phyloP scores from a whole-genome alignment of 148 eudicot genomes.

The Rhododendron williamsianum region DNA sequence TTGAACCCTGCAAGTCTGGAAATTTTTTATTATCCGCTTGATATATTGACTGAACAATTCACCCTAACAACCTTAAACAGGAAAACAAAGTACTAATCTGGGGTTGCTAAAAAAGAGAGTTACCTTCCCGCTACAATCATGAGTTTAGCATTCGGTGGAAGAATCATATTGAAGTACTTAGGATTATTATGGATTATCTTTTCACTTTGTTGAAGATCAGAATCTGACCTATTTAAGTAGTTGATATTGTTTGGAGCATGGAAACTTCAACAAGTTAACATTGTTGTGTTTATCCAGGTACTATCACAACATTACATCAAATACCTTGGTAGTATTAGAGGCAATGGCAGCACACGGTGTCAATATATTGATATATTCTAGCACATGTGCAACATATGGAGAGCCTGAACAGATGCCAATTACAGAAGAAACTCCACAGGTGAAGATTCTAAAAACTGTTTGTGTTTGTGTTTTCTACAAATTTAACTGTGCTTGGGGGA shows the following conservation, averaged over 20 bases:
- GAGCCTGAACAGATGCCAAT: conserved; percentile 98
- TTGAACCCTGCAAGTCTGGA: neutral
- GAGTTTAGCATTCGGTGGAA: neutral
- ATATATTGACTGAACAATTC: neutral
- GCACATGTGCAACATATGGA: conserved; percentile 99
- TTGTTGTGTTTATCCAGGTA: conserved; percentile 38
- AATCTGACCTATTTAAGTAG: neutral
- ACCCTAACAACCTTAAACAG: neutral
- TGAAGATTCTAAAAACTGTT: conserved; percentile 19
- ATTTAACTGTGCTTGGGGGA: neutral
- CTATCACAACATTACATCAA: conserved; percentile 95
- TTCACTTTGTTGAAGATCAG: neutral
- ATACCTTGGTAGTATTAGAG: conserved; percentile 76
- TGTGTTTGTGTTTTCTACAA: neutral
- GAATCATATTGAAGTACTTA: neutral
- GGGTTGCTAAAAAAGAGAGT: neutral
- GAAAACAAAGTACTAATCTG: neutral
- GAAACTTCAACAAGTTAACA: neutral
- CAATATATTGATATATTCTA: conserved; percentile 77
- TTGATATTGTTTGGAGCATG: neutral
- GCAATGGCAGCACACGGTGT: conserved; percentile 82
- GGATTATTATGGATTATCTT: neutral
- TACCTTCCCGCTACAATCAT: neutral
- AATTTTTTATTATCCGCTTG: neutral
- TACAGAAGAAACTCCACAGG: conserved; percentile 94